These are phyloP conservation scores for Candolleomyces efflorescens DNA, from an alignment of 768 basidiomycete species.

Conservation along the genomic window DNA sequence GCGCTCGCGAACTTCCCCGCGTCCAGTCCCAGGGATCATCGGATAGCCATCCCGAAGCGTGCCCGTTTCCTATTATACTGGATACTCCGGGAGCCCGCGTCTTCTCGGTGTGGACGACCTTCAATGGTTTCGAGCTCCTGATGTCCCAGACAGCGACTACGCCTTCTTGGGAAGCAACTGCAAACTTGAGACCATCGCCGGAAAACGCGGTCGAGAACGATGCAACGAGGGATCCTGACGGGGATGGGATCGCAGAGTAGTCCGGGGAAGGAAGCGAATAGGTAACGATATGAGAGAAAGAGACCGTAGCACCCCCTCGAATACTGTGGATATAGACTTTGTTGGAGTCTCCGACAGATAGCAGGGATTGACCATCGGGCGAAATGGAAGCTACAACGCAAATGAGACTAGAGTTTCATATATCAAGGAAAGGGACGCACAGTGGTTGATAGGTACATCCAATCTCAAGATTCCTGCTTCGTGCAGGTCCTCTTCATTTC, in stretches of 20 bases:
- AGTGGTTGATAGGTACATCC: conserved; percentile 77
- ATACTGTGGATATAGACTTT: conserved; percentile 82
- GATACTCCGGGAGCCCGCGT: conserved; percentile 15
- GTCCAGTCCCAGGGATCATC: conserved; percentile 72
- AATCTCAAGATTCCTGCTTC: conserved; percentile 53
- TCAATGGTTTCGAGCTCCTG: conserved; percentile 64
- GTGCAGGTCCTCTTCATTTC: conserved; percentile 24
- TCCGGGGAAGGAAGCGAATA: conserved; percentile 62
- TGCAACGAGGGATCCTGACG: conserved; percentile 50
- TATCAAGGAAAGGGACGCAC: conserved; percentile 36
- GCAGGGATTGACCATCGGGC: conserved; percentile 79
- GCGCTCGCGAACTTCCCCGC: conserved; percentile 50
- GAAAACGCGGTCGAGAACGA: conserved; percentile 82
- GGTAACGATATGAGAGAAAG: conserved; percentile 64
- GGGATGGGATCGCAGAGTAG: conserved; percentile 30
- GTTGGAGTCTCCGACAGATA: conserved; percentile 89
- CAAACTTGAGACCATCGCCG: conserved; percentile 71
- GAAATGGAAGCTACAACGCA: conserved; percentile 71
- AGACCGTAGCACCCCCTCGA: conserved; percentile 54
- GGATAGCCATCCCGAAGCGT: conserved; percentile 48
- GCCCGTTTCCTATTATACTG: conserved; percentile 28
- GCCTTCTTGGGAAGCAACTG: conserved; percentile 80
- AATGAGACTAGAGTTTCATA: not conserved
- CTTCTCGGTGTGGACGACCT: conserved; percentile 60
- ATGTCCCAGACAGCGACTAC: conserved; percentile 82